phyloP scores from a whole-genome alignment of 1,284 basidiomycete genomes.

The Fomitopsis pinicola region DNA sequence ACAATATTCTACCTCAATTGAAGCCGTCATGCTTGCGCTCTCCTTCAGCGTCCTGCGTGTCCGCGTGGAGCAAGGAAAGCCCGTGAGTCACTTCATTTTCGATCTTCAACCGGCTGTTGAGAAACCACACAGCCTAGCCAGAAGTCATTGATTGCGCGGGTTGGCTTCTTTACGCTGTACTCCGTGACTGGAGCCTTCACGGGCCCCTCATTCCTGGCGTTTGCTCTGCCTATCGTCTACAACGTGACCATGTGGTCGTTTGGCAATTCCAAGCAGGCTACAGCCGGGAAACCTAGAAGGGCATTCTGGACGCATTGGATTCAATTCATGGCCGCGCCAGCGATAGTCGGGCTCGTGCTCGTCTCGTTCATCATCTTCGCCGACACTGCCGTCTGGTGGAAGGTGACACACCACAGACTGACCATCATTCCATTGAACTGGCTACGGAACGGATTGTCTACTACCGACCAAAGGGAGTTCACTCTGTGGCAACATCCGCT shows the following conservation, averaged over 20 bases:
- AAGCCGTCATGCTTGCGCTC: conserved; percentile 29
- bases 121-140: background rate
- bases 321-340: conserved; percentile 11
- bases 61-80: background rate
- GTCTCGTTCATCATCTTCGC: conserved; percentile 17
- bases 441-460: conserved; percentile 32
- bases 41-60: conserved; percentile 20
- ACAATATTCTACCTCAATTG: conserved; percentile 37
- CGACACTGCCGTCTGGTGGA: conserved; percentile 31
- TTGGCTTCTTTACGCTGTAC: background rate
- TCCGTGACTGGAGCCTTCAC: conserved; percentile 30
- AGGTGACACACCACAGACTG: conserved; percentile 10
- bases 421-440: conserved; percentile 36
- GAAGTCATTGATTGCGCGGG: background rate
- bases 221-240: conserved; percentile 28
- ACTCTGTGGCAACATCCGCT: conserved; percentile 36
- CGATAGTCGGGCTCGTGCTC: conserved; percentile 17
- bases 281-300: background rate
- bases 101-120: background rate
- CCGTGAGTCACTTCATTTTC: background rate
- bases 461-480: conserved; percentile 36
- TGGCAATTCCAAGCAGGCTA: background rate
- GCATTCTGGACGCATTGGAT: conserved; percentile 1
- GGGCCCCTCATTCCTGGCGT: conserved; percentile 33
- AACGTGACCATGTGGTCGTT: conserved; percentile 19